Percentiles rank a stretch among this genome's conserved stretches.
Evolutionary conservation across 495 filamentous ascomycete genomes (phyloP).

Genomic region (Parathielavia hyrcaniae): DNA sequence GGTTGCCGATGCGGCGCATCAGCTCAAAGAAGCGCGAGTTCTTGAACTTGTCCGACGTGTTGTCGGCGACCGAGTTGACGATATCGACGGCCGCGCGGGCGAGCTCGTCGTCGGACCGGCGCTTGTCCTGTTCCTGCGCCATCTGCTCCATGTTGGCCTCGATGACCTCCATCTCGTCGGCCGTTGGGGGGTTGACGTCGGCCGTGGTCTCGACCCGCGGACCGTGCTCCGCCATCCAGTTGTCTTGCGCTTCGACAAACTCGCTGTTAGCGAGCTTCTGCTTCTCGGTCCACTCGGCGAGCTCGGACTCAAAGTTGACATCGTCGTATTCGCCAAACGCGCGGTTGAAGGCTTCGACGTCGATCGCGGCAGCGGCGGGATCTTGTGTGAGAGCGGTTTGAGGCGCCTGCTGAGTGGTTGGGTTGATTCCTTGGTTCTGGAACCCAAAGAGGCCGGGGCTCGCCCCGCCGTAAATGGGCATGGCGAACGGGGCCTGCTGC

Average conservation of each 20-base stretch:
- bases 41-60: conserved; percentile 40
- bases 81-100: conserved; percentile 38
- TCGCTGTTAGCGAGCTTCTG: conserved; percentile 15
- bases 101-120: conserved; percentile 29
- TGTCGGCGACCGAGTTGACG: conserved; percentile 34
- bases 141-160: conserved; percentile 18
- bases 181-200: conserved; percentile 8
- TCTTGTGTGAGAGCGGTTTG: conserved; percentile 1
- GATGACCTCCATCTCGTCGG: conserved; percentile 21
- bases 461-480: conserved; percentile 5
- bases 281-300: conserved; percentile 22
- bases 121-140: conserved; percentile 23
- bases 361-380: conserved; percentile 11
- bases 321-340: conserved; percentile 29
- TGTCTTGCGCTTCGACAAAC: conserved; percentile 22
- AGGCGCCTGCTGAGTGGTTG: conserved; percentile 3
- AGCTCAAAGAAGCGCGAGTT: conserved; percentile 40
- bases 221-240: conserved; percentile 34
- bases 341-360: conserved; percentile 29
- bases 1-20: conserved; percentile 39
- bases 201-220: conserved; percentile 14
- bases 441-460: conserved; percentile 1
- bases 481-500: conserved; percentile 7
- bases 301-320: conserved; percentile 18
- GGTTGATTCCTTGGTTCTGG: not conserved